Percentiles rank a stretch among this genome's conserved stretches.
These are phyloP conservation scores for Neofusicoccum sp. DNA, from an alignment of 2,329 filamentous ascomycete genomes.

Conservation along the genomic window DNA sequence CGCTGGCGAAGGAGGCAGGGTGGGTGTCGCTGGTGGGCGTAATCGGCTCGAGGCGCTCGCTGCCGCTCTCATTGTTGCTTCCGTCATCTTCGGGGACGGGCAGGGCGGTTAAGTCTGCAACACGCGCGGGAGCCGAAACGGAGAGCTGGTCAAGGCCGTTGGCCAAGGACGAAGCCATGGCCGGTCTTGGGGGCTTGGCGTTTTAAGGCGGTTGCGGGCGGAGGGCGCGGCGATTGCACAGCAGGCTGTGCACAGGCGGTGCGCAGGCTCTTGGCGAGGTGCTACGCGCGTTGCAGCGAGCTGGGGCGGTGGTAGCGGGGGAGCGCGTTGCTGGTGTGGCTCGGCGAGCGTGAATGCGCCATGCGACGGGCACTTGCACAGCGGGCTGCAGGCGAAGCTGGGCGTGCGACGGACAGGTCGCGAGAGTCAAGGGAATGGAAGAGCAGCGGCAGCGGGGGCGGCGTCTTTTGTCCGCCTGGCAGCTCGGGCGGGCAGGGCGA, in stretches of 20 bases:
- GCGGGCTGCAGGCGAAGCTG: background rate
- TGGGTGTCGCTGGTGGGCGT: constrained; percentile 37
- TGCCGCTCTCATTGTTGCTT: constrained; percentile 35
- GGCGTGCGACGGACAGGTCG: background rate
- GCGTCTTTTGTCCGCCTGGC: no score
- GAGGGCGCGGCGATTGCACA: background rate
- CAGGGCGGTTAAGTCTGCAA: background rate
- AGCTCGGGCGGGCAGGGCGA: background rate
- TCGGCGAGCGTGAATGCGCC: background rate
- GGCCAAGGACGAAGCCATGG: background rate
- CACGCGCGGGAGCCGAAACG: background rate
- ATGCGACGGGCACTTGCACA: background rate
- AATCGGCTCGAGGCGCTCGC: constrained; percentile 38
- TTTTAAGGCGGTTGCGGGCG: background rate
- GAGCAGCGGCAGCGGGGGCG: no score
- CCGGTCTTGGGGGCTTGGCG: background rate
- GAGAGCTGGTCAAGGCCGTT: background rate
- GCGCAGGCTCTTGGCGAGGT: background rate
- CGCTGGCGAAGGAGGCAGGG: background rate
- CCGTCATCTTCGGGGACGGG: constrained; percentile 40
- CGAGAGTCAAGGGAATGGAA: background rate
- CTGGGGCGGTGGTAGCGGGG: background rate
- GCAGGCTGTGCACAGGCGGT: background rate
- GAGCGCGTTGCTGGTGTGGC: background rate
- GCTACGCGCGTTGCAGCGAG: background rate